Percentiles rank a stretch among this genome's conserved stretches.
Evolutionary conservation across 2,329 filamentous ascomycete genomes (phyloP).

Genomic region (Scorias spongiosa): DNA sequence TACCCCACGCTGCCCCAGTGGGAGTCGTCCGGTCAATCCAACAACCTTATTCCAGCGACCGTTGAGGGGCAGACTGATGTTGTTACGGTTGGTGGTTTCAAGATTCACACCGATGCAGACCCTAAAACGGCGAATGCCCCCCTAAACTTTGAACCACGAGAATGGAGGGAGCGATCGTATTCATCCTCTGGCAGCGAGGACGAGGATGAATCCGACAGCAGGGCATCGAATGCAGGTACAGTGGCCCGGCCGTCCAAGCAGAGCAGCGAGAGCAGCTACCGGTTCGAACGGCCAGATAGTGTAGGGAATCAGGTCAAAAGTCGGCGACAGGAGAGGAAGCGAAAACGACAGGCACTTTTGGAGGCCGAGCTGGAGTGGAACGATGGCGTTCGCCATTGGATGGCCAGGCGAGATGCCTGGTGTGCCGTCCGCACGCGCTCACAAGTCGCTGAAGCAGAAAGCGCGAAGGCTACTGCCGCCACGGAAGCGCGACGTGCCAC

Average conservation of each 20-base stretch:
- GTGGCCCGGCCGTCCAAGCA: slow-evolving; percentile 3
- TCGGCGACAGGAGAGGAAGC: slow-evolving; percentile 18
- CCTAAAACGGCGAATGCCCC: slow-evolving; percentile 9
- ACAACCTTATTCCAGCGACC: not conserved
- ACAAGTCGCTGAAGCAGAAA: slow-evolving; percentile 7
- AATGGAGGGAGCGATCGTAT: slow-evolving; percentile 31
- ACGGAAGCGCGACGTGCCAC: not conserved
- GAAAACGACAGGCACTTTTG: slow-evolving; percentile 21
- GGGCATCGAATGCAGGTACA: slow-evolving; percentile 3
- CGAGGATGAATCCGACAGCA: slow-evolving; percentile 7
- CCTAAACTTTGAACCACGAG: slow-evolving; percentile 21
- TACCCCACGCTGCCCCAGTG: slow-evolving; percentile 22
- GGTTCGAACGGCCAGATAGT: slow-evolving; percentile 31
- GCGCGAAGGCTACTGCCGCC: not conserved
- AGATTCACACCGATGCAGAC: slow-evolving; percentile 9
- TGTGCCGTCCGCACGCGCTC: slow-evolving; percentile 53
- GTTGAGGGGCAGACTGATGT: not conserved
- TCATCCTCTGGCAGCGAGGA: slow-evolving; percentile 21
- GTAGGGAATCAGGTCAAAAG: slow-evolving; percentile 23
- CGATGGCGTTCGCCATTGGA: slow-evolving; percentile 64
- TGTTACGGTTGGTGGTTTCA: slow-evolving; percentile 15
- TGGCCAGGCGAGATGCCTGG: slow-evolving; percentile 67
- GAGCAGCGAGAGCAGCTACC: slow-evolving; percentile 17
- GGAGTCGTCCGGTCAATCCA: slow-evolving; percentile 3
- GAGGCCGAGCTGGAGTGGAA: slow-evolving; percentile 50